Evolutionary conservation across 139 green algal genomes (phyloP).

Genomic region (Haematococcus lacustris): DNA sequence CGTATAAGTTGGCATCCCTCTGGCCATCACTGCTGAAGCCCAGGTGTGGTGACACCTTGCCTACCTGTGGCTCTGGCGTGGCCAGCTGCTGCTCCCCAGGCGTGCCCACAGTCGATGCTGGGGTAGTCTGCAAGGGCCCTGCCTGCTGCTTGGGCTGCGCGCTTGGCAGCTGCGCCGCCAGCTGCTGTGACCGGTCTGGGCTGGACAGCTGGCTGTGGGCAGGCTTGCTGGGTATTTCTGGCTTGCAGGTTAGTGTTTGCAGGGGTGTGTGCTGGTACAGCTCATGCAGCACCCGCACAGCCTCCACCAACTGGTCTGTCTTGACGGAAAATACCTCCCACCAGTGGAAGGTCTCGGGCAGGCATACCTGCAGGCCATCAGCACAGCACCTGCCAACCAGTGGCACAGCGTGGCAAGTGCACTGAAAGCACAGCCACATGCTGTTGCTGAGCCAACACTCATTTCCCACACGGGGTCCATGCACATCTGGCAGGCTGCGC

Average conservation of each 20-base stretch:
- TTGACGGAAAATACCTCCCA: constrained; percentile 65
- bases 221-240: background rate
- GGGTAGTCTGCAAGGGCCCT: no score
- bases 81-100: no score
- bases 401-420: background rate
- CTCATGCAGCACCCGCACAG: constrained; percentile 41
- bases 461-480: no score
- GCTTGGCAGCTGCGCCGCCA: background rate
- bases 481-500: background rate
- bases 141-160: no score
- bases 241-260: background rate
- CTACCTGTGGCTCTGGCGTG: no score
- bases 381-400: constrained; percentile 2
- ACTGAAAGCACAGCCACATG: constrained; percentile 3
- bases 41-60: background rate
- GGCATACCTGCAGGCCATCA: constrained; percentile 25
- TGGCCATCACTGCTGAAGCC: no score
- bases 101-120: no score
- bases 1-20: background rate
- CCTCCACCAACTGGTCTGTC: constrained; percentile 51
- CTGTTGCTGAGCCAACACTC: background rate
- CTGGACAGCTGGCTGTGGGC: background rate
- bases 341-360: constrained; percentile 76
- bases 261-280: constrained; percentile 50
- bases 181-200: background rate